A percentile compares a stretch with the other conserved stretches of the same genome.
Evolutionary conservation across 2,329 filamentous ascomycete genomes (phyloP).

Genomic region (Nemania diffusa): DNA sequence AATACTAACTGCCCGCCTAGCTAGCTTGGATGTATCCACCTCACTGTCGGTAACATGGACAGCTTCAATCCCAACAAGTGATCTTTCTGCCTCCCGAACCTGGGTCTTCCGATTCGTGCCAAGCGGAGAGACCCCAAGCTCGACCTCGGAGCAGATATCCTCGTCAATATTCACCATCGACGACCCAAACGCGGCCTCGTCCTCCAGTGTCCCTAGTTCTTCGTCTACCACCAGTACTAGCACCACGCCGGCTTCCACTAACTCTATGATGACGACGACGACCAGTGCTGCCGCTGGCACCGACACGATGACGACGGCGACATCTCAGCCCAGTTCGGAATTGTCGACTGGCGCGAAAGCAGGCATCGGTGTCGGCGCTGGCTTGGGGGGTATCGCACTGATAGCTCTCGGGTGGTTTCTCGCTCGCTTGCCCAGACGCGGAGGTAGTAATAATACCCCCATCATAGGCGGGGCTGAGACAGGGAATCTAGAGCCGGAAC

Average conservation of each 20-base stretch:
- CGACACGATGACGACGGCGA: background rate
- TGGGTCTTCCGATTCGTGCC: slow-evolving; percentile 12
- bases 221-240: background rate
- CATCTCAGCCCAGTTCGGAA: background rate
- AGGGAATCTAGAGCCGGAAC: background rate
- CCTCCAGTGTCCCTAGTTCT: background rate
- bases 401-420: slow-evolving; percentile 3
- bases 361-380: background rate
- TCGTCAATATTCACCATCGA: background rate
- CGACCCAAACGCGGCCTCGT: slow-evolving; percentile 5
- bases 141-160: slow-evolving; percentile 1
- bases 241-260: background rate
- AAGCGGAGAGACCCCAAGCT: background rate
- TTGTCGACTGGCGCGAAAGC: slow-evolving; percentile 4
- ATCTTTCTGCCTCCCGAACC: background rate
- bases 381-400: background rate
- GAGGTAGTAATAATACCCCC: background rate
- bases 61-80: background rate
- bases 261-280: too few relatives aligned
- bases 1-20: slow-evolving; percentile 1
- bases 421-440: background rate
- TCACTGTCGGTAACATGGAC: background rate
- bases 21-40: background rate
- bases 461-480: background rate
- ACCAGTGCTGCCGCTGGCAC: background rate